These are phyloP conservation scores for Pythium apleroticum DNA, from an alignment of 352 stramenopile genomes.

Conservation along the genomic window DNA sequence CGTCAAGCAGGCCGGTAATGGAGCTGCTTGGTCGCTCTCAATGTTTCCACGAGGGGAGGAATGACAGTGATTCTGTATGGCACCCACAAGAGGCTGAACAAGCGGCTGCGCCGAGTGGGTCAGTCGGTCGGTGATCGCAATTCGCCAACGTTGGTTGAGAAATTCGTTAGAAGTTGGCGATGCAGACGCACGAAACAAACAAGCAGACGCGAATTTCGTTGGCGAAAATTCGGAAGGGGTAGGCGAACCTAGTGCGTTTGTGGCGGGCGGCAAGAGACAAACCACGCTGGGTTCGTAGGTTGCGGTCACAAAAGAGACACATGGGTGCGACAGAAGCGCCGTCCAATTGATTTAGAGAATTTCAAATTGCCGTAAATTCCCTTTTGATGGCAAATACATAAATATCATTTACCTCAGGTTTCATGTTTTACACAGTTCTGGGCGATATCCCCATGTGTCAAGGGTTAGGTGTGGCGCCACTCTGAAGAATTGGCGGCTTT, in stretches of 20 bases:
- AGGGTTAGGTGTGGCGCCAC: slow-evolving; percentile 21
- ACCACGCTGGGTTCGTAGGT: neutral
- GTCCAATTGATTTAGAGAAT: neutral
- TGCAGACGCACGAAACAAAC: neutral
- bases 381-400: too few relatives aligned
- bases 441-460: slow-evolving; percentile 3
- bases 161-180: neutral
- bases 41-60: neutral
- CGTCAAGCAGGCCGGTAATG: neutral
- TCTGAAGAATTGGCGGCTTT: slow-evolving; percentile 4
- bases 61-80: slow-evolving; percentile 5
- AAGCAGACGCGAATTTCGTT: neutral
- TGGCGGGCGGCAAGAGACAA: slow-evolving; percentile 6
- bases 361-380: neutral
- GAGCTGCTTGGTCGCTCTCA: neutral
- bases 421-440: neutral
- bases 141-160: slow-evolving; percentile 4
- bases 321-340: neutral
- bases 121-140: slow-evolving; percentile 2
- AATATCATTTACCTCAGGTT: neutral
- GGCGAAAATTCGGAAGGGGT: slow-evolving; percentile 4
- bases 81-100: neutral
- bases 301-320: neutral
- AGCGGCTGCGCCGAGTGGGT: neutral
- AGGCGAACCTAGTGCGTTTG: neutral